Evolutionary conservation across 805 yeast species (phyloP), one percentile per base, ranked within the genome.

Genomic region (Candida dajiaensis): DNA sequence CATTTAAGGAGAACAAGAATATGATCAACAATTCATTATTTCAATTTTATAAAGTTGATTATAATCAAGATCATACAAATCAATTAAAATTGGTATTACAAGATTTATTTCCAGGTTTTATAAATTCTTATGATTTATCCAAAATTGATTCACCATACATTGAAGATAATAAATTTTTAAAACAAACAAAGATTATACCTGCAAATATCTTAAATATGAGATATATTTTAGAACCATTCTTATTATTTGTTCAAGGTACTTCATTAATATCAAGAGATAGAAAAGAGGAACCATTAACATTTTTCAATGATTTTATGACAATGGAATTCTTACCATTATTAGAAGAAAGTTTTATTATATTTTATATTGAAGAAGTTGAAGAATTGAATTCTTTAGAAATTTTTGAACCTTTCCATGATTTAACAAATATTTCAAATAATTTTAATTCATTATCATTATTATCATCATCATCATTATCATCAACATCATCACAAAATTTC

Each of bases 161-260:
- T 39, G 80, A 81, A 38, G 79, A 73, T 50, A 88, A 81, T 51
- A 68, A 77, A 3, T 73, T 73, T 49, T 71, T 79, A 20, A 74
- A 77, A 53, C 82, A 83, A 44, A 81, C 83, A 50, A 73, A 81
- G 4, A 64, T 88, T 35, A 85, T 86, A 2, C 79, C 81, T 0
- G 80, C 88, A 2, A 81, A 80, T 57, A 74, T 89, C 15, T 81
- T 85, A 64, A 88, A 89, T 56, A 87, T 90, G 83, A 75, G 90
- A 52, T 74, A 85, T 6, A 75, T 89, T 15, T 64, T 88, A 42
- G 96, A 85, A 47, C 82, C 86, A 35, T 79, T 88, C 35, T 71
- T 88, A 41, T 66, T 80, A 12, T 88, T 87, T 57, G 70, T 80
- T 22, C 81, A 85, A 40, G 81, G 86, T 2, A 68, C 85, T 1